Evolutionary conservation across 106 monocot species (phyloP), one percentile per base, ranked within the genome.

Genomic region (Dendrobium catenatum): DNA sequence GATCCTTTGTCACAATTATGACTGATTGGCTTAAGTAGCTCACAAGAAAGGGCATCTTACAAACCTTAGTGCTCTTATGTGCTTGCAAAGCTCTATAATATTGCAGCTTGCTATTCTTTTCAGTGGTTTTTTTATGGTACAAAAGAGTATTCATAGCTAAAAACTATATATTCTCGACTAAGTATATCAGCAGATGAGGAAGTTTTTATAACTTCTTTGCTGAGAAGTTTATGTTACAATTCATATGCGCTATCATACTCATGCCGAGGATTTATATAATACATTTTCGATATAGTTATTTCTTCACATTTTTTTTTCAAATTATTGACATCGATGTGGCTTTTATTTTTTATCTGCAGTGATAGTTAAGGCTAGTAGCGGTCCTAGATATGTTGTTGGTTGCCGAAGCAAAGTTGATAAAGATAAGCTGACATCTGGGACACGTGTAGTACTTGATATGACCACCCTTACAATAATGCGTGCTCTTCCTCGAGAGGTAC

Each of bases 371-470:
- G 94, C 97, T 66, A 98, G 97, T 68, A 98, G 97, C 79, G 97
- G 97, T n/a, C 97, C 97, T 37, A 92, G 97, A 84, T 98, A 98
- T 89, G 97, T 98, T 44, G 97, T 98, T 84, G 97, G 97, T 68
- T 98, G 97, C 83, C 90, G 97, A 11, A 98, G 94, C 75, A 98
- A 98, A 82, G 97, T 98, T 73, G 97, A 98, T 72, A 92, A 92
- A 79, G 94, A 92, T 82, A 98, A 98, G 76, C 84, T 98, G 24
- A 92, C 89, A 81, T 80, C 97, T 81, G 97, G 97, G 79, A 98
- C 97, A 48, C 94, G 97, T 81, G 92, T 98, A 9, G 97, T 98
- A 55, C 94, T 98, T 79, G 97, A 98, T 79, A 98, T 98, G 97
- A 98, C 97, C 17, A 98, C 97, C 11, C 90, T 98, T 29, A 98